phyloP scores from a whole-genome alignment of 2,329 filamentous ascomycete species.

The Phialocephala sp. region DNA sequence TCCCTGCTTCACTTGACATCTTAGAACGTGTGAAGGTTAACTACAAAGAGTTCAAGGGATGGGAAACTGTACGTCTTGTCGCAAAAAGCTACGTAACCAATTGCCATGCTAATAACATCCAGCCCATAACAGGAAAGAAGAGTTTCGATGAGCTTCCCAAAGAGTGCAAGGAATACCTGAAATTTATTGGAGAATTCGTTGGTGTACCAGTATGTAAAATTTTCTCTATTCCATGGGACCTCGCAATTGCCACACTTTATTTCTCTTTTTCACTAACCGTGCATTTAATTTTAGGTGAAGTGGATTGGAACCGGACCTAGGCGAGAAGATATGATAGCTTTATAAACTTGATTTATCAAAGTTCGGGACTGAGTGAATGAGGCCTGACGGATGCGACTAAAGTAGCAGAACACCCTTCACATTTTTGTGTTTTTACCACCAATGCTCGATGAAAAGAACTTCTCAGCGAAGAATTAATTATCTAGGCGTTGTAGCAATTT shows the following conservation, averaged over 20 bases:
- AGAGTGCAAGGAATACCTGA: constrained; percentile 57
- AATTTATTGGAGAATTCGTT: constrained; percentile 58
- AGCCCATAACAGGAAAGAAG: constrained; percentile 61
- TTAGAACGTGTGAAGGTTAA: constrained; percentile 66
- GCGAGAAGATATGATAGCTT: constrained; percentile 65
- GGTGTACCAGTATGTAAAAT: constrained; percentile 51
- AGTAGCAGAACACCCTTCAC: no score
- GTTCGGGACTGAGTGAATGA: no score
- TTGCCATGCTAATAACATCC: background rate
- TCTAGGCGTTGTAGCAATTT: no score
- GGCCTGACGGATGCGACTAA: no score
- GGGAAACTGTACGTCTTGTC: constrained; percentile 54
- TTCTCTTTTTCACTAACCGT: background rate
- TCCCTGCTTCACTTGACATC: constrained; percentile 66
- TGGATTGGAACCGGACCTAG: constrained; percentile 72
- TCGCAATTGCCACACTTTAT: no score
- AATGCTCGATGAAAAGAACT: no score
- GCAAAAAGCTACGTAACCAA: background rate
- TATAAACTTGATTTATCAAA: background rate
- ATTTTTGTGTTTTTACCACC: no score
- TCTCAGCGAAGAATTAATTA: no score
- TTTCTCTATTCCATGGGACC: background rate
- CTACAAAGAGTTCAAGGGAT: constrained; percentile 73
- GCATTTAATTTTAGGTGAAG: constrained; percentile 51
- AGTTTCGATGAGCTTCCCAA: constrained; percentile 67